A percentile compares a stretch with the other conserved stretches of the same genome.
These are phyloP conservation scores for Aspergillus novofumigatus DNA, from an alignment of 2,329 filamentous ascomycete genomes.

Conservation along the genomic window DNA sequence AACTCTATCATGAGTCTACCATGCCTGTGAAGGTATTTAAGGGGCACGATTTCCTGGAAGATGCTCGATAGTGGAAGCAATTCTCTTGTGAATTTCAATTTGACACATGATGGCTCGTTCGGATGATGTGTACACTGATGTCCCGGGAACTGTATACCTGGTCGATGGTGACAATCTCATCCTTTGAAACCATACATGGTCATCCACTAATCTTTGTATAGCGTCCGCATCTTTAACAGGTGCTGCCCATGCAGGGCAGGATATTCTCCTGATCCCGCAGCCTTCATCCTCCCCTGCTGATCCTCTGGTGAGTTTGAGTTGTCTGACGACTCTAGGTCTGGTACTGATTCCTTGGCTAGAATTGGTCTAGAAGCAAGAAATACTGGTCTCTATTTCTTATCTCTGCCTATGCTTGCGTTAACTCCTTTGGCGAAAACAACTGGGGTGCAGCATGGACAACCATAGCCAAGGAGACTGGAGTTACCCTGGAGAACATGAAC, in stretches of 20 bases:
- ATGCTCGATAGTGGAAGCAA: too few species aligned
- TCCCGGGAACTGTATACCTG: conserved; percentile 33
- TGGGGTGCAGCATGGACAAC: conserved; percentile 42
- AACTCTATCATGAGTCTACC: too few species aligned
- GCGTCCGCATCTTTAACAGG: conserved; percentile 15
- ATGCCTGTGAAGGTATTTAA: too few species aligned
- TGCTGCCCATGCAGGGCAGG: conserved; percentile 22
- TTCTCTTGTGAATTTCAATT: too few species aligned
- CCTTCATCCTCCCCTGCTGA: conserved; percentile 28
- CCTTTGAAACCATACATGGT: background rate
- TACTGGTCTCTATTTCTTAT: conserved; percentile 39
- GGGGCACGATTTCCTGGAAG: too few species aligned
- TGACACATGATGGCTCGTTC: conserved; percentile 12
- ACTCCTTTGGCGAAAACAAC: conserved; percentile 41
- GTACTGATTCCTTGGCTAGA: conserved; percentile 9
- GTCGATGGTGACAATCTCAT: conserved; percentile 23
- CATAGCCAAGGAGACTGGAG: conserved; percentile 36
- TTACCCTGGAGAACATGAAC: conserved; percentile 39
- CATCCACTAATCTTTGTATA: background rate
- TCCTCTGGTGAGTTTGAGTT: conserved; percentile 19
- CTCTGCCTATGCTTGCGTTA: conserved; percentile 38
- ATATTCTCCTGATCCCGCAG: conserved; percentile 32
- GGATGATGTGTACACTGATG: conserved; percentile 21
- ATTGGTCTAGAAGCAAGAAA: conserved; percentile 37
- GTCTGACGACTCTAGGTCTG: background rate